phyloP scores from a whole-genome alignment of 345 rosid genomes.

The Hypericum perforatum region DNA sequence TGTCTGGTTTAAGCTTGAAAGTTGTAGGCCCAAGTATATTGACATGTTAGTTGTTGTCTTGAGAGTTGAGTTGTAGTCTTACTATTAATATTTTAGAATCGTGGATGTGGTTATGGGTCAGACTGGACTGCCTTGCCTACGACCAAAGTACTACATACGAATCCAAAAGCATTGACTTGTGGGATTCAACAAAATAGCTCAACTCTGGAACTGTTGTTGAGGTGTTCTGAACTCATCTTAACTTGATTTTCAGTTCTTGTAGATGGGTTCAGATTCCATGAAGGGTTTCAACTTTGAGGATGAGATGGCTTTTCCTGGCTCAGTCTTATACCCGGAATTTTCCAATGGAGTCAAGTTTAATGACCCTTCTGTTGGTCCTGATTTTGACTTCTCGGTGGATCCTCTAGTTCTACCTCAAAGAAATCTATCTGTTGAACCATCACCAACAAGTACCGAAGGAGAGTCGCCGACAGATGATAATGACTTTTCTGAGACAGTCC shows the following conservation, averaged over 20 bases:
- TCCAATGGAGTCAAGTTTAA: slow-evolving; percentile 26
- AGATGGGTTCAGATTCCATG: slow-evolving; percentile 16
- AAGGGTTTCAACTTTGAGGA: slow-evolving; percentile 12
- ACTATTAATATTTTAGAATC: too few species aligned
- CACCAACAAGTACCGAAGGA: slow-evolving; percentile 9
- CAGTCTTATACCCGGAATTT: slow-evolving; percentile 1
- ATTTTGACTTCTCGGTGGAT: slow-evolving; percentile 12
- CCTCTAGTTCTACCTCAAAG: slow-evolving; percentile 17
- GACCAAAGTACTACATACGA: too few species aligned
- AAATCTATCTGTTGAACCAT: slow-evolving; percentile 10
- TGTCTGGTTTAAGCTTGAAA: too few species aligned
- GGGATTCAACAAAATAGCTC: too few species aligned
- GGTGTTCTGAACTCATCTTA: too few species aligned
- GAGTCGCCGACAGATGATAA: slow-evolving; percentile 42
- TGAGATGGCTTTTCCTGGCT: slow-evolving; percentile 1
- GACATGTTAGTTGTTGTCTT: too few species aligned
- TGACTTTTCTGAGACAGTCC: slow-evolving; percentile 38
- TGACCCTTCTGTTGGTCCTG: slow-evolving; percentile 25
- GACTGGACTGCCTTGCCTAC: too few species aligned
- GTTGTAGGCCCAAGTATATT: too few species aligned
- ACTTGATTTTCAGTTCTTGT: background rate
- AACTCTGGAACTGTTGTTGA: background rate
- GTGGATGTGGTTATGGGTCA: too few species aligned
- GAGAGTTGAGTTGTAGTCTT: too few species aligned
- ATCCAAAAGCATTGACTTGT: too few species aligned